Evolutionary conservation across 148 eudicot genomes (phyloP), one percentile per base, ranked within the genome.

Genomic region (Amaranthus cruentus): DNA sequence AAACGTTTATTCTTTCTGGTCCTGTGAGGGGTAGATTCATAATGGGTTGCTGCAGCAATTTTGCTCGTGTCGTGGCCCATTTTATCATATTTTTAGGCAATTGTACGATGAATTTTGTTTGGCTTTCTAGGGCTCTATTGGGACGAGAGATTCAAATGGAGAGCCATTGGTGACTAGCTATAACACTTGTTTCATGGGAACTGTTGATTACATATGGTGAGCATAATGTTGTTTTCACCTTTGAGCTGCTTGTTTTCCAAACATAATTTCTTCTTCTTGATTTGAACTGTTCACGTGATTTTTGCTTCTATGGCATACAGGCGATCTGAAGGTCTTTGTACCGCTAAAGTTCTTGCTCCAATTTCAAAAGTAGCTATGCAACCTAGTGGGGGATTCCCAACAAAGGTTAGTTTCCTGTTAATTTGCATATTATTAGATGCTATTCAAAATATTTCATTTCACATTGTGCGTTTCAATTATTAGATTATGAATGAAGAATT

Each of bases 161-260:
- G 99, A 95, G 81, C 99, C 99, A 21, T 63, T 84, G 73, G 94
- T 87, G 68, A 92, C 99, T 60, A 95, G 97, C 81, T 92, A 90
- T 79, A 83, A 92, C 70, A 79, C 85, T 72, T 76, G 87, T 77
- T 95, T 95, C 67, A 71, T 81, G 77, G 99, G 99, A 73, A 90
- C 99, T 47, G 97, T 92, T 66, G 99, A 95, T 79, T 95, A 95
- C 79, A 95, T 95, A 71, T 95, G 99, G 99, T 95, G 66, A 78
- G 78, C 68, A 53, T 12, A 50, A 50, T 48, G 59, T 6, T 10
- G 5, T 46, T 64, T 44, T 46, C 50, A 15, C 46, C 49, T 69
- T 75, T 49, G 47, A 57, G 62, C 62, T 50, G 28, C 46, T 38
- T 55, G 28, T 46, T 48, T 12, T 21, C 21, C 28, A 10, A 38